Evolutionary conservation across 441 rosid genomes (phyloP), one percentile per base, ranked within the genome.

Genomic region (Iberis amara): DNA sequence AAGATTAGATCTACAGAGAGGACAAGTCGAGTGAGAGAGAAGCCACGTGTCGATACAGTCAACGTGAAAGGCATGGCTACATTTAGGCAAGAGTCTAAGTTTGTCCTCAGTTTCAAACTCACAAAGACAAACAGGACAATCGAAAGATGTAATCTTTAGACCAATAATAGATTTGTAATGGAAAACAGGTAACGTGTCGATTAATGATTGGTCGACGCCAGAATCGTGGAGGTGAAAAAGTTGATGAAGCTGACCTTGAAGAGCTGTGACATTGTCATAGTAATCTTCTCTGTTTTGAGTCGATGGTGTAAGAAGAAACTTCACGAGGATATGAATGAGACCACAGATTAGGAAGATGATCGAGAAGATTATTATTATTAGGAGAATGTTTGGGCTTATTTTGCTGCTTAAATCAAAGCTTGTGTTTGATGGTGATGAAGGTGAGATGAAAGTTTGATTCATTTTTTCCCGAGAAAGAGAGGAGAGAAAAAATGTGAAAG

Each of bases 31-130:
- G 76, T 91, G 96, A 68, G 95, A 91, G 78, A 91, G 68, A 40
- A 91, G 86, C 98, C 98, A 91, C 14, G 94, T 88, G 58, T 88
- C 98, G 48, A 92, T 92, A 54, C 98, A 88, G 52, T 82, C 98
- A 83, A 79, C 71, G 62, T 92, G 98, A 65, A 92, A 92, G 38
- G 96, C 96, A 68, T 92, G 98, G 69, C 96, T 86, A 8, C 98
- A 92, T 74, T 80, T 91, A 4, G 98, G 96, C 11, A 91, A 69
- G 75, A 91, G 72, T 57, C 98, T 80, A 35, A 92, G 96, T 77
- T 82, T 78, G 40, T 92, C 96, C 39, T 83, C 94, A 18, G 73
- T 67, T 73, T 82, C 95, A 66, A 92, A 89, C 68, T 89, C 96
- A 44, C 88, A 86, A 65, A 92, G 78, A 70, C 98, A 88, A 11